Conservation (phyloP, 805 yeast species). For the Clavispora santaluciae region DNA sequence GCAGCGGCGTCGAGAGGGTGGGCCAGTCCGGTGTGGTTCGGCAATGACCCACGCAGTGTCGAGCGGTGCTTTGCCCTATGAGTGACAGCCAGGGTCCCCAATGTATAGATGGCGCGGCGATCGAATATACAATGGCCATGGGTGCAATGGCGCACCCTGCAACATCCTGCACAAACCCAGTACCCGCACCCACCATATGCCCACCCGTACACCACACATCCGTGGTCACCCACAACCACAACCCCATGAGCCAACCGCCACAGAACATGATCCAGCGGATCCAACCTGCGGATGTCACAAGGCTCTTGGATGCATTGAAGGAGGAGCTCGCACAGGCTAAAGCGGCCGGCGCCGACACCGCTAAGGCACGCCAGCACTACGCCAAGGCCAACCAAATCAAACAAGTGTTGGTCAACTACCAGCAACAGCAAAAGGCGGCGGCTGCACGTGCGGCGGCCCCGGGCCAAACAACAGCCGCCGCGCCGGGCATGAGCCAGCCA, state of each 20-base stretch:
- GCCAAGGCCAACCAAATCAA: constrained; percentile 61
- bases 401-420: constrained; percentile 53
- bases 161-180: neutral
- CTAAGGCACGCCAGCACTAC: constrained; percentile 57
- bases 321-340: constrained; percentile 57
- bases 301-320: constrained; percentile 55
- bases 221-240: neutral
- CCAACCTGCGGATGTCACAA: constrained; percentile 52
- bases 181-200: neutral
- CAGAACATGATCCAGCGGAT: constrained; percentile 17
- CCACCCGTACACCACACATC: constrained; percentile 5
- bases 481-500: neutral
- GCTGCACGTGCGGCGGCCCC: constrained; percentile 7
- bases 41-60: constrained; percentile 38
- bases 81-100: neutral
- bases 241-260: constrained; percentile 14
- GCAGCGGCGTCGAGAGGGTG: constrained; percentile 24
- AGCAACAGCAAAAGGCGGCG: constrained; percentile 36
- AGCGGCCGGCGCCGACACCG: constrained; percentile 44
- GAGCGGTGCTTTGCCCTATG: constrained; percentile 44
- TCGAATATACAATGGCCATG: no score
- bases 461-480: neutral
- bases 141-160: no score
- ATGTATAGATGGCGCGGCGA: no score
- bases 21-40: constrained; percentile 45